Evolutionary conservation across 2,329 filamentous ascomycete species (phyloP), one percentile per base, ranked within the genome.

Genomic region (Kalmusia sp.): DNA sequence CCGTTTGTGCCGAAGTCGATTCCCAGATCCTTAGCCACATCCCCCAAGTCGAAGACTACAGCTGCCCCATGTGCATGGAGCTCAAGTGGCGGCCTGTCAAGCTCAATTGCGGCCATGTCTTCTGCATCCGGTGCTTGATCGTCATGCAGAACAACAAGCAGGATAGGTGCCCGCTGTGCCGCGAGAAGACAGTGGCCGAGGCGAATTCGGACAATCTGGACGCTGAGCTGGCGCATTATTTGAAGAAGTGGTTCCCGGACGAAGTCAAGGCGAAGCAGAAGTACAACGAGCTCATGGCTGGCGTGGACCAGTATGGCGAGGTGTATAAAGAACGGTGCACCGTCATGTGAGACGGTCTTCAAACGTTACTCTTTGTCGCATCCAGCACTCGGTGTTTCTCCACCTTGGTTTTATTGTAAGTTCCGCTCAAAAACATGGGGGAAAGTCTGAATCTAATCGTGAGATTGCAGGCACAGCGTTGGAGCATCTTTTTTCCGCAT

Each of bases 31-130:
- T 96, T 15, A 83, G 83, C 9, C 80, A 89, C 38, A 87, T 96
- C 6, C 92, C 92, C 0, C 90, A 92, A 64, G 75, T 95, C n/a
- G 87, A 92, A 66, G 92, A 96, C 74, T 93, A 92, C 74, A 80
- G 87, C 7, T 96, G 91, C 64, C 91, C 91, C 1, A 86, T 95
- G 54, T 95, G 92, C 75, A 87, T 88, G 63, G 84, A 84, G 37
- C 85, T 96, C 52, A 86, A 88, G n/a, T 95, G 89, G 80, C 85
- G 90, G 62, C 92, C 92, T 0, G 85, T 96, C n/a, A 84, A 87
- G 21, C 79, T 96, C 28, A 81, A 83, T 12, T 96, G 92, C 72
- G 77, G 82, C 24, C 91, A 95, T 61, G 77, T 93, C 12, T 93
- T 93, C 68, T 96, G 92, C 76, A 93, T 95, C 51, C 82, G 90